Evolutionary conservation across 495 filamentous ascomycete species (phyloP).

Genomic region (Mycothermus thermophilus): DNA sequence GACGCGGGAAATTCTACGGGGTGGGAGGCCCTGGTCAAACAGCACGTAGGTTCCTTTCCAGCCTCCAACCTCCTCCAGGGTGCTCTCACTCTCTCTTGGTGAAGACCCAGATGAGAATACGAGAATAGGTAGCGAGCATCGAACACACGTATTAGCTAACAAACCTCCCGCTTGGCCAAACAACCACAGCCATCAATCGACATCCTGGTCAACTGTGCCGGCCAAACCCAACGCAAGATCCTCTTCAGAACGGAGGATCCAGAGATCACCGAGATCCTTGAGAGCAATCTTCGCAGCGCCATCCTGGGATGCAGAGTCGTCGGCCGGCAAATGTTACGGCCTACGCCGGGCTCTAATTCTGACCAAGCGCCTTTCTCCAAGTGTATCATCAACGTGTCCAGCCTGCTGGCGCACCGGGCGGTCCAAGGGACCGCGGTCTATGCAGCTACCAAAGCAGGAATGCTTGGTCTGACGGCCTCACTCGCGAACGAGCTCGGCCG

Average conservation of each 20-base stretch:
- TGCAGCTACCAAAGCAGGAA: constrained; percentile 65
- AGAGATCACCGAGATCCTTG: constrained; percentile 37
- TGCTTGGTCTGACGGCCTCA: constrained; percentile 60
- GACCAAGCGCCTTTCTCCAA: neutral
- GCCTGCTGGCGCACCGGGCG: constrained; percentile 50
- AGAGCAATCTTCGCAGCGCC: constrained; percentile 60
- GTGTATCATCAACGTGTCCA: constrained; percentile 72
- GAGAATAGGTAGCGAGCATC: too few species aligned
- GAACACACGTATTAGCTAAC: too few species aligned
- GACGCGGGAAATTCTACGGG: too few species aligned
- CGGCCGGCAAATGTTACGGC: constrained; percentile 31
- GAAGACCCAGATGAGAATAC: neutral
- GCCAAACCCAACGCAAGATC: constrained; percentile 46
- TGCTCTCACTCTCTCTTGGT: neutral
- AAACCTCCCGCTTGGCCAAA: too few species aligned
- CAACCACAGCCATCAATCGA: constrained; percentile 34
- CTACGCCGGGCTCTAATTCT: too few species aligned
- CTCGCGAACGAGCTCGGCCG: constrained; percentile 49
- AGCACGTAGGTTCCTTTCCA: constrained; percentile 2
- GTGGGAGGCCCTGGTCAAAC: constrained; percentile 11
- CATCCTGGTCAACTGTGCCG: constrained; percentile 66
- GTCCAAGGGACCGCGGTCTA: constrained; percentile 57
- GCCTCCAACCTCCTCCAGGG: constrained; percentile 1
- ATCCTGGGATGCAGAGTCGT: constrained; percentile 48
- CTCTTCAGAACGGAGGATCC: constrained; percentile 32